These are phyloP conservation scores for Beta lomatogona DNA, from an alignment of 179 eudicot species.

Conservation along the genomic window DNA sequence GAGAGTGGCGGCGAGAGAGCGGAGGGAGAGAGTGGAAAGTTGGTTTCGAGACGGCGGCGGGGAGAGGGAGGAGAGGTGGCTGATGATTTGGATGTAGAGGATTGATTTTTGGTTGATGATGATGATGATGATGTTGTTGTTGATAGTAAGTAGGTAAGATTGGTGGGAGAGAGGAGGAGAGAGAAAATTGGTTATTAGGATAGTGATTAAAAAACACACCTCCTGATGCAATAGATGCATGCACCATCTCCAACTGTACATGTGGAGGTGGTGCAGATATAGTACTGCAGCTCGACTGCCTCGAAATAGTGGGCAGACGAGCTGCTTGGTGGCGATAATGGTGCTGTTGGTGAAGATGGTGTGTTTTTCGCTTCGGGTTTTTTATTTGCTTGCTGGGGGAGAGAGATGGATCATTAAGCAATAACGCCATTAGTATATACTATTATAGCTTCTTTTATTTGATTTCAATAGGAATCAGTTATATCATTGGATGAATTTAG, in stretches of 20 bases:
- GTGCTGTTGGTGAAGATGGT: not conserved
- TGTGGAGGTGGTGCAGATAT: not conserved
- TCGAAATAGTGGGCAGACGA: not conserved
- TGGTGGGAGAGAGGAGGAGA: conserved; percentile 7
- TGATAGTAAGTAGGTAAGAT: conserved; percentile 1
- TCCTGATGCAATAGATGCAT: not conserved
- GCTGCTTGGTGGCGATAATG: not conserved
- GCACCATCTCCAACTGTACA: conserved; percentile 18
- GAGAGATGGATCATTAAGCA: not conserved
- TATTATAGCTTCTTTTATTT: not conserved
- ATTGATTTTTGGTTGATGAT: not conserved
- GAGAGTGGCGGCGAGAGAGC: not conserved
- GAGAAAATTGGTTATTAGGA: not conserved
- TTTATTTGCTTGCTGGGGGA: not conserved
- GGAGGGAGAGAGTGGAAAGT: conserved; percentile 11
- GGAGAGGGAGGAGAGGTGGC: conserved; percentile 44
- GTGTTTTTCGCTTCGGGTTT: not conserved
- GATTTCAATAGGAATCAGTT: not conserved
- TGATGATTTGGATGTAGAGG: too few relatives aligned
- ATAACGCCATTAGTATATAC: not conserved
- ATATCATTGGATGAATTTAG: too few relatives aligned
- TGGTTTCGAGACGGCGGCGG: conserved; percentile 10
- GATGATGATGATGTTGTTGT: not conserved
- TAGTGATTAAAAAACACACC: conserved; percentile 24
- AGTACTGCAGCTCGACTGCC: not conserved